A percentile compares a stretch with the other conserved stretches of the same genome.
Conservation (phyloP, 768 basidiomycete species). For the Candolleomyces aberdarensis region DNA sequence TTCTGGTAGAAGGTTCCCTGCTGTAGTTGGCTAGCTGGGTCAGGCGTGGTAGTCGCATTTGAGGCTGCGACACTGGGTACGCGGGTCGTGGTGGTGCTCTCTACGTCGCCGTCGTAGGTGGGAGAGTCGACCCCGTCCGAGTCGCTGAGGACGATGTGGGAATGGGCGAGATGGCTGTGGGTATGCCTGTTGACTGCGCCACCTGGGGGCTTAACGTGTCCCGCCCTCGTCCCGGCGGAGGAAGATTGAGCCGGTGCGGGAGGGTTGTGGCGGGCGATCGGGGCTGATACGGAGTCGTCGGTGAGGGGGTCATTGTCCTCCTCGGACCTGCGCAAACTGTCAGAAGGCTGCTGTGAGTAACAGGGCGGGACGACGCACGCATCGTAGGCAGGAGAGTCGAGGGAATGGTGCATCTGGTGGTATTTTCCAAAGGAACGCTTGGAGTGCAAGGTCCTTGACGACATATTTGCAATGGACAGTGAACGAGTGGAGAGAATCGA, state of each 20-base stretch:
- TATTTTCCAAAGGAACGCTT: conserved; percentile 74
- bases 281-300: conserved; percentile 61
- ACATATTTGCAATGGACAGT: conserved; percentile 22
- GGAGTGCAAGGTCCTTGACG: conserved; percentile 43
- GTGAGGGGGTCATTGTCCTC: conserved; percentile 88
- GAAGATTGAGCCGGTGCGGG: conserved; percentile 22
- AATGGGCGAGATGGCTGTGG: conserved; percentile 21
- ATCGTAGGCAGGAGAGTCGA: conserved; percentile 77
- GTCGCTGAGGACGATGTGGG: conserved; percentile 57
- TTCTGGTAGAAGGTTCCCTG: conserved; percentile 17
- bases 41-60: conserved; percentile 35
- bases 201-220: neutral
- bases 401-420: conserved; percentile 35
- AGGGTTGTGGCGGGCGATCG: conserved; percentile 23
- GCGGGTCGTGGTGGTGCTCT: conserved; percentile 67
- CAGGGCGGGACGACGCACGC: conserved; percentile 40
- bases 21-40: conserved; percentile 51
- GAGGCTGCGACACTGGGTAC: conserved; percentile 36
- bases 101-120: conserved; percentile 88
- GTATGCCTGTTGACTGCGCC: conserved; percentile 21
- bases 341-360: neutral
- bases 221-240: no score
- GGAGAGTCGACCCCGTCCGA: conserved; percentile 80
- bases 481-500: conserved; percentile 14
- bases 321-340: conserved; percentile 54